Base-by-base conservation (phyloP, 345 rosid genomes). In the Brassica carinata region DNA sequence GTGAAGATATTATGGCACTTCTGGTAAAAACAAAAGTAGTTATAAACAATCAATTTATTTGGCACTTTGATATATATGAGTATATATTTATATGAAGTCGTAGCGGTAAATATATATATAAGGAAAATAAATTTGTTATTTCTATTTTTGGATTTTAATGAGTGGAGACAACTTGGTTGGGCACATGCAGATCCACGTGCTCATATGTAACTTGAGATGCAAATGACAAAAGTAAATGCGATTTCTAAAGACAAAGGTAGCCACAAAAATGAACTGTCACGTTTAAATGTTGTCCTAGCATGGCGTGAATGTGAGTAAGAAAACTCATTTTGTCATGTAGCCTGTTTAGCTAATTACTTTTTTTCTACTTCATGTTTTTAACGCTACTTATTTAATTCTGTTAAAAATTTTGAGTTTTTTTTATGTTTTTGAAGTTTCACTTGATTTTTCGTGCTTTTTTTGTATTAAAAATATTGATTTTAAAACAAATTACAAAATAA, bases 161-260 rank as follows among this genome's bases (percentile, higher is more conserved):
- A 55, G 23, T 67, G 4, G 29, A 67, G 8, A 62, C 75, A 77
- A 18, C 38, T 43, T 62, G 53, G 36, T 30, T 62, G 53, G 36
- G 33, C 75, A 77, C 58, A 71, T 77, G 80, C 75, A 77, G 53
- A 69, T 43, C 36, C 80, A 70, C 75, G 76, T 63, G 77, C 5
- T 5, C 27, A 64, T 34, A 17, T 10, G 34, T 72, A 65, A 33
- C 4, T 67, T 76, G 79, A 68, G 75, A 31, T 27, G 33, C 48
- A 70, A 59, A 64, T 14, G 70, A 45, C 45, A 40, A 36, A 76
- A 8, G 58, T 19, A 30, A 45, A 68, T 38, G 19, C 70, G 8
- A 34, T 34, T 34, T 43, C 51, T 69, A 30, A 70, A 77, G 69
- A 19, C 74, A 77, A 62, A 69, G 59, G 1, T 29, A 43, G 31